A percentile compares a stretch with the other conserved stretches of the same genome.
Evolutionary conservation across 768 basidiomycete species (phyloP).

Genomic region (Russula virescens): DNA sequence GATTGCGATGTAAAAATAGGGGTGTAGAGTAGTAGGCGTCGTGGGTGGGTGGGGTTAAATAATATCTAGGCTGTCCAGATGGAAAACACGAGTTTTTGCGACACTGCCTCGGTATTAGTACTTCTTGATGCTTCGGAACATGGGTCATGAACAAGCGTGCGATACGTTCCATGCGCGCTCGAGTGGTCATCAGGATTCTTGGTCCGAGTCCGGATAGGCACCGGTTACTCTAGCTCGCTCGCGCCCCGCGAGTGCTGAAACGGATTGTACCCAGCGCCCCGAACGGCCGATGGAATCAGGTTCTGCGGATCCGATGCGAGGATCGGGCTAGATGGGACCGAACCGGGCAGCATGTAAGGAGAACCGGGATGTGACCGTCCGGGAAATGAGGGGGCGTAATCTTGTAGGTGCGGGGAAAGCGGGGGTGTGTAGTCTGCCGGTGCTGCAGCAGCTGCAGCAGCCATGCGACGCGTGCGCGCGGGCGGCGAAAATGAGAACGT

Average conservation of each 20-base stretch:
- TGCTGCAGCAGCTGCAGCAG: too few relatives aligned
- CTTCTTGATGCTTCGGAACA: too few relatives aligned
- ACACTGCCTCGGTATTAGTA: background rate
- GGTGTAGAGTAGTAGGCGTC: background rate
- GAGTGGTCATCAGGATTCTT: too few relatives aligned
- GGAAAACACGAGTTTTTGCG: background rate
- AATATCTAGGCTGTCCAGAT: background rate
- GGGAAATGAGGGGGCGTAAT: constrained; percentile 8
- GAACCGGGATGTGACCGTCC: background rate
- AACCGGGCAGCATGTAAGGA: background rate
- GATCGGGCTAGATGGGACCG: constrained; percentile 3
- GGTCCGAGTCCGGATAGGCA: too few relatives aligned
- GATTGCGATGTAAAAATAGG: background rate
- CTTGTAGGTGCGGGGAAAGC: background rate
- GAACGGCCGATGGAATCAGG: constrained; percentile 19
- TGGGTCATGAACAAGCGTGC: too few relatives aligned
- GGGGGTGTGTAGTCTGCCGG: background rate
- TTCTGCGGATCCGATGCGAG: constrained; percentile 15
- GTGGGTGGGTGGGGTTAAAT: background rate
- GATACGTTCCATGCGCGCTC: too few relatives aligned
- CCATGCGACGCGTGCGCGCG: background rate
- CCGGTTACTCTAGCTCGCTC: background rate
- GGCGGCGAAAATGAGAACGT: background rate
- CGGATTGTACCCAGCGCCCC: constrained; percentile 22
- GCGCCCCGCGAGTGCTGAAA: constrained; percentile 13